Conservation (phyloP, 1,284 basidiomycete genomes). For the Pisolithus thermaeus region DNA sequence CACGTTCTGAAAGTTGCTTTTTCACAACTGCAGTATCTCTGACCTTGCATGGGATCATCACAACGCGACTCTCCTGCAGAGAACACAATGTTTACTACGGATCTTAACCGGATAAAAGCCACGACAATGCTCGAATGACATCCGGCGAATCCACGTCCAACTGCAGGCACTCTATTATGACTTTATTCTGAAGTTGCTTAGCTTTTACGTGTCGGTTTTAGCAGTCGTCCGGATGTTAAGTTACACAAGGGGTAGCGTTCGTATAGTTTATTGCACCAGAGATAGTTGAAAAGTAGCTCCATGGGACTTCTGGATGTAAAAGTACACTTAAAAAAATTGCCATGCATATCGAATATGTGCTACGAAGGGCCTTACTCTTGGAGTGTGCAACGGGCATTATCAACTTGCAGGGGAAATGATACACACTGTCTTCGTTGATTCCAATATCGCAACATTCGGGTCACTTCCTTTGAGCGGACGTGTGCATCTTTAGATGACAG, state of each 20-base stretch:
- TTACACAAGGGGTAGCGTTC: conserved; percentile 29
- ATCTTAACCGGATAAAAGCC: conserved; percentile 26
- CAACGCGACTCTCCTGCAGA: conserved; percentile 30
- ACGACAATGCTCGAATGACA: conserved; percentile 32
- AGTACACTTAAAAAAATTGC: conserved; percentile 23
- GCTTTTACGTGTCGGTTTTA: conserved; percentile 26
- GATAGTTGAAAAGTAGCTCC: conserved; percentile 39
- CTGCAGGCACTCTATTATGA: conserved; percentile 35
- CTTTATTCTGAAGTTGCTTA: conserved; percentile 27
- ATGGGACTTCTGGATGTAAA: conserved; percentile 46
- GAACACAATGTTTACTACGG: conserved; percentile 29
- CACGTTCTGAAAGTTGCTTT: conserved; percentile 25
- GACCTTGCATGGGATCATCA: conserved; percentile 32
- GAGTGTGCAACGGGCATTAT: conserved; percentile 29
- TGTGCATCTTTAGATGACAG: conserved; percentile 1
- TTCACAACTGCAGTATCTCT: conserved; percentile 27
- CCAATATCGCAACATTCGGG: conserved; percentile 39
- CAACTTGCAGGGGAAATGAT: conserved; percentile 32
- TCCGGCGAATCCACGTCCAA: conserved; percentile 44
- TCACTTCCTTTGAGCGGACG: conserved; percentile 36
- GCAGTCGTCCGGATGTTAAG: conserved; percentile 26
- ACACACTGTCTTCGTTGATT: conserved; percentile 38
- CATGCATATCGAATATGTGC: conserved; percentile 9
- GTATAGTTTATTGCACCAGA: conserved; percentile 38
- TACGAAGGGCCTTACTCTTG: conserved; percentile 24